These are phyloP conservation scores for Lyophyllum semitale DNA, from an alignment of 768 basidiomycete species.

Conservation along the genomic window DNA sequence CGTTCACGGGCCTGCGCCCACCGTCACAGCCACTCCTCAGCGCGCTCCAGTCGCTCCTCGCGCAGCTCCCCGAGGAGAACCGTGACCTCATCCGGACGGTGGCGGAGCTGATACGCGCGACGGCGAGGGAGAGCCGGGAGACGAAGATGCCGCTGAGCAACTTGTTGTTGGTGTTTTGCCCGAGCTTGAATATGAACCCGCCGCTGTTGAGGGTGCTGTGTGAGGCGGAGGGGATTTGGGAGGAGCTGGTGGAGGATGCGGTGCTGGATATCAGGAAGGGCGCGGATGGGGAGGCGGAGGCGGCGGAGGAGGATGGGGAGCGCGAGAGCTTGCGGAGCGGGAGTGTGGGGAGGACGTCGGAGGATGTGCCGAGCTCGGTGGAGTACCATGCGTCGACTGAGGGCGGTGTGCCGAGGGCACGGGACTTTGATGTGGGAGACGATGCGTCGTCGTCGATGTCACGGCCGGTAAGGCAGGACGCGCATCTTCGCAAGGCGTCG, in stretches of 20 bases:
- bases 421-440: background rate
- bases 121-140: conserved; percentile 62
- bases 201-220: conserved; percentile 71
- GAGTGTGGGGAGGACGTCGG: conserved; percentile 28
- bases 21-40: conserved; percentile 61
- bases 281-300: conserved; percentile 16
- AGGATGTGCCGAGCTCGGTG: conserved; percentile 29
- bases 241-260: conserved; percentile 28
- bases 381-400: conserved; percentile 41
- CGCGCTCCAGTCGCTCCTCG: conserved; percentile 63
- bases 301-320: conserved; percentile 23
- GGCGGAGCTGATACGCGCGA: conserved; percentile 75
- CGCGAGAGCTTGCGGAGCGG: conserved; percentile 22
- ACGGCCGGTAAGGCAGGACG: background rate
- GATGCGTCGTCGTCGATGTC: conserved; percentile 11
- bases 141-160: conserved; percentile 96
- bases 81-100: conserved; percentile 84
- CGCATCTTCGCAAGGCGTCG: conserved; percentile 10
- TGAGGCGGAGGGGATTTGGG: conserved; percentile 72
- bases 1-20: conserved; percentile 58
- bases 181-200: conserved; percentile 80
- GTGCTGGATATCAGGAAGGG: conserved; percentile 28
- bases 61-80: conserved; percentile 76
- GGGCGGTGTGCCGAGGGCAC: conserved; percentile 13
- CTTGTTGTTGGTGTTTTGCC: conserved; percentile 84